Evolutionary conservation across 495 filamentous ascomycete species (phyloP).

Genomic region (Aspergillus heteromorphus): DNA sequence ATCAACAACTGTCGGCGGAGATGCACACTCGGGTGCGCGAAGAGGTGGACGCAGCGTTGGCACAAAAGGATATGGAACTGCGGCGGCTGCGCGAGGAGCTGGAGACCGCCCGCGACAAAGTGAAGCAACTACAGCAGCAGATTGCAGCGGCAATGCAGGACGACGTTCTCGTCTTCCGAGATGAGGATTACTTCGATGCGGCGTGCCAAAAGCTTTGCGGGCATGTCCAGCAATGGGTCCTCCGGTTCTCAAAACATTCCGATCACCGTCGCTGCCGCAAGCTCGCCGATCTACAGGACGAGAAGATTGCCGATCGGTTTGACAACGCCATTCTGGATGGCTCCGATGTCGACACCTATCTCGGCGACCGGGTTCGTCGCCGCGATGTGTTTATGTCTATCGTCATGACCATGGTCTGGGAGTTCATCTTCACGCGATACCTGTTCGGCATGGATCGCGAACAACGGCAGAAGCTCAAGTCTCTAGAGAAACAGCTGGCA

Average conservation of each 20-base stretch:
- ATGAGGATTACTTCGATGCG: slow-evolving; percentile 90
- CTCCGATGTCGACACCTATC: slow-evolving; percentile 78
- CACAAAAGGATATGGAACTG: slow-evolving; percentile 75
- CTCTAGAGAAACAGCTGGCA: slow-evolving; percentile 79
- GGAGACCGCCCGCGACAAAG: slow-evolving; percentile 68
- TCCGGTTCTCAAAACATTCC: slow-evolving; percentile 94
- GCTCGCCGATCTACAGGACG: slow-evolving; percentile 74
- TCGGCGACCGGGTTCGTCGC: slow-evolving; percentile 77
- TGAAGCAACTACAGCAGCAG: slow-evolving; percentile 75
- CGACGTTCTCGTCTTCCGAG: slow-evolving; percentile 72
- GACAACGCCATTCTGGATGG: slow-evolving; percentile 93
- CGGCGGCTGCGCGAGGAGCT: slow-evolving; percentile 70
- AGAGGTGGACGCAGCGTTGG: slow-evolving; percentile 55
- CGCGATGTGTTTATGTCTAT: slow-evolving; percentile 95
- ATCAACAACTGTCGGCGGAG: slow-evolving; percentile 52
- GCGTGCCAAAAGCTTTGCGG: slow-evolving; percentile 92
- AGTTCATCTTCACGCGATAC: slow-evolving; percentile 94
- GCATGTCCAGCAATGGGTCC: slow-evolving; percentile 91
- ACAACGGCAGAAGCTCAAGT: slow-evolving; percentile 93
- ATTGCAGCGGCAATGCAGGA: slow-evolving; percentile 65
- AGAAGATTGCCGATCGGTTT: slow-evolving; percentile 84
- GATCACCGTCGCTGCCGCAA: slow-evolving; percentile 78
- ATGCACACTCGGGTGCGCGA: slow-evolving; percentile 59
- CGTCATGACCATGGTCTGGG: slow-evolving; percentile 97
- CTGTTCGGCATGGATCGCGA: slow-evolving; percentile 97